Evolutionary conservation across 345 rosid species (phyloP), one percentile per base, ranked within the genome.

Genomic region (Balakata baccata): DNA sequence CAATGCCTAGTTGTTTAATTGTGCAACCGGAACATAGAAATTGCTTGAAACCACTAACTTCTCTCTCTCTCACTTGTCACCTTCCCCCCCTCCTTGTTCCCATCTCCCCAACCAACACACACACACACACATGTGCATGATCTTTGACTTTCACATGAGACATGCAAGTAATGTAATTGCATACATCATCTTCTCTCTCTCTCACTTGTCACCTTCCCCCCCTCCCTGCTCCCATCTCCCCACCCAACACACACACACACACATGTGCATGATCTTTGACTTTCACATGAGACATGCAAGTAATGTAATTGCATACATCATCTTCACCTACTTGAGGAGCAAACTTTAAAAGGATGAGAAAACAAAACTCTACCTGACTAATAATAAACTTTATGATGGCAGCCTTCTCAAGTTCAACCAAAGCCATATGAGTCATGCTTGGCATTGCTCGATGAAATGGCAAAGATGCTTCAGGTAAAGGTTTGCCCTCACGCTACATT

Each of bases 361-460:
- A 17, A 54, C 10, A n/a, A 39, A 64, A 13, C 11, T 34, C 22
- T 57, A 92, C 99, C 90, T 95, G 99, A 81, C 98, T 92, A 78
- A 92, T 89, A 68, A 95, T 79, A 77, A 91, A 95, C 78, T 92
- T 92, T 67, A 95, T 77, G 73, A 92, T 87, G 66, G 90, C 97
- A 84, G 91, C 90, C 81, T 82, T 95, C 83, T 95, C 97, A 64
- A 95, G 82, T 80, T 85, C 94, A 82, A 91, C 97, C 88, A 95
- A 82, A 52, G 98, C 97, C 99, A 95, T 92, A 76, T 95, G 98
- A 13, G 99, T 95, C 81, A 95, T 79, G 83, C 97, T 86, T 16
- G 99, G 98, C 92, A 92, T 90, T 65, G 97, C 99, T 64, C 97
- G 96, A 84, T 95, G 98, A 84, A 92, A 95, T 5, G 97, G 96